Evolutionary conservation across 2,329 filamentous ascomycete species (phyloP).

Genomic region (Pyrenochaeta sp.): DNA sequence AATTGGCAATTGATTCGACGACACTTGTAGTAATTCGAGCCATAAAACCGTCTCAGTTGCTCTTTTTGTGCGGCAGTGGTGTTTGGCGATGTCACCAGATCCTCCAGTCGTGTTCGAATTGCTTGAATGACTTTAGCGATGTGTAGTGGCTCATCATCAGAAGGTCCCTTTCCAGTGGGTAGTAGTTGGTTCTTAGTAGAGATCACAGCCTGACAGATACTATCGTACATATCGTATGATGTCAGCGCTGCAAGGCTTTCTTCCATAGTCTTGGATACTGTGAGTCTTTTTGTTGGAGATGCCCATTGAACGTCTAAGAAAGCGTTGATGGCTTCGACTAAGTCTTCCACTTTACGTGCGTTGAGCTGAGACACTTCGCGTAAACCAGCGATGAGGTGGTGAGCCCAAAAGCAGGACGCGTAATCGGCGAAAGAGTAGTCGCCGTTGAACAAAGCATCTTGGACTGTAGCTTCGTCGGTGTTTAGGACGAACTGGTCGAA

Average conservation of each 20-base stretch:
- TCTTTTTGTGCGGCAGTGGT: background rate
- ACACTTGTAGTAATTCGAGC: conserved; percentile 9
- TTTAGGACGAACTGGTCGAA: background rate
- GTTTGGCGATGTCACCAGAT: background rate
- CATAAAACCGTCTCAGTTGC: conserved; percentile 3
- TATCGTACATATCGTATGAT: background rate
- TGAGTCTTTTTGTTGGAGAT: background rate
- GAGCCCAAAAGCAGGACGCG: conserved; percentile 5
- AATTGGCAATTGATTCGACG: conserved; percentile 11
- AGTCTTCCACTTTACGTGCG: background rate
- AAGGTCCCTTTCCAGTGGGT: conserved; percentile 5
- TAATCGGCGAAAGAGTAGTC: conserved; percentile 16
- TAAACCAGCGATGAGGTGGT: conserved; percentile 1
- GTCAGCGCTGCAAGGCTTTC: background rate
- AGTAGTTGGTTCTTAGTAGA: conserved; percentile 7
- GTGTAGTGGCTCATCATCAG: conserved; percentile 3
- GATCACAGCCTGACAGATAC: background rate
- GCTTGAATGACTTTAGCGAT: background rate
- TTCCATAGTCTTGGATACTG: background rate
- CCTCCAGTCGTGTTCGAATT: background rate
- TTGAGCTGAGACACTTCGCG: background rate
- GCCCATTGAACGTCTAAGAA: conserved; percentile 9
- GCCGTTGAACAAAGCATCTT: background rate
- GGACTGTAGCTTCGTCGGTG: background rate
- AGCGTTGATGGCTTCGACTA: conserved; percentile 1